A percentile compares a stretch with the other conserved stretches of the same genome.
These are phyloP conservation scores for Fraxinus velutina DNA, from an alignment of 305 asterid genomes.

Conservation along the genomic window DNA sequence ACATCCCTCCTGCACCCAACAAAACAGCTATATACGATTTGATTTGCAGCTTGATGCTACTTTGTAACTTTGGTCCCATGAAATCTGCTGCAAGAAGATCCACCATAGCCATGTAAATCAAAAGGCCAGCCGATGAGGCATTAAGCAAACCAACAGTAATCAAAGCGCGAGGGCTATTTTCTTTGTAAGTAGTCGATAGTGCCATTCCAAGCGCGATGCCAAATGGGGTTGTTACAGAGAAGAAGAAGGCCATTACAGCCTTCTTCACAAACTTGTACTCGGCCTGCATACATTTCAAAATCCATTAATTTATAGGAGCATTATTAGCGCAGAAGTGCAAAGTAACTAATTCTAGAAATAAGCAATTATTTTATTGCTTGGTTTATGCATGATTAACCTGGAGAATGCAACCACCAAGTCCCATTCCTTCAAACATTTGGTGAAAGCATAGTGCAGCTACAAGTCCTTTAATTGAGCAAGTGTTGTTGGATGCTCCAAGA, in stretches of 20 bases:
- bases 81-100: slow-evolving; percentile 17
- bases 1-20: slow-evolving; percentile 16
- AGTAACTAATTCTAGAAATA: background rate
- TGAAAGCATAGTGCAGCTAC: slow-evolving; percentile 80
- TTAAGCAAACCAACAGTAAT: slow-evolving; percentile 18
- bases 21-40: background rate
- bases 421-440: slow-evolving; percentile 91
- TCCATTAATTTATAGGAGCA: background rate
- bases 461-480: slow-evolving; percentile 62
- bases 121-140: slow-evolving; percentile 16
- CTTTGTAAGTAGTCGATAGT: slow-evolving; percentile 8
- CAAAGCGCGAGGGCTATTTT: slow-evolving; percentile 16
- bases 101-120: slow-evolving; percentile 17
- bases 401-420: slow-evolving; percentile 79
- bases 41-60: slow-evolving; percentile 13
- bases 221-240: slow-evolving; percentile 17
- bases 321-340: background rate
- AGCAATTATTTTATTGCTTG: background rate
- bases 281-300: slow-evolving; percentile 32
- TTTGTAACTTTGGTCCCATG: slow-evolving; percentile 13
- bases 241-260: slow-evolving; percentile 21
- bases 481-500: slow-evolving; percentile 62
- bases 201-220: slow-evolving; percentile 11
- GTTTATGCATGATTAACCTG: slow-evolving; percentile 25
- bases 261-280: slow-evolving; percentile 46